Base-by-base conservation (phyloP, 768 basidiomycete genomes). In the Daedaleopsis sinensis region DNA sequence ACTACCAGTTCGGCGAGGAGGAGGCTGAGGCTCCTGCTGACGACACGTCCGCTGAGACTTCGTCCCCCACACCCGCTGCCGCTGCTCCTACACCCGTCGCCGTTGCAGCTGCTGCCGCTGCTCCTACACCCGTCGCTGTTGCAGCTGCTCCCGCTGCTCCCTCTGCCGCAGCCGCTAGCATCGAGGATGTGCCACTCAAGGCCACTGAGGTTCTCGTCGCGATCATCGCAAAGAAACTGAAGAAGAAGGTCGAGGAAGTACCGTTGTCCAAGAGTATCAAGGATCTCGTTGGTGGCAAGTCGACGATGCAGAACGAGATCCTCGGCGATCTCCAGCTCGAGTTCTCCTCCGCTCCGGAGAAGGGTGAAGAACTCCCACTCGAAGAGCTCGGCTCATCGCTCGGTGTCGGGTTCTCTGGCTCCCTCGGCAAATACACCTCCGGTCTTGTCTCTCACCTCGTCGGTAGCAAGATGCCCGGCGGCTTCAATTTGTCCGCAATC, bases 241-340 rank as follows among this genome's bases (percentile, higher is more conserved):
- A 99, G 88, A 99, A 99, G 83, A 84, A 81, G 57, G 82, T 95
- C 32, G 85, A 89, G 52, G 97, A 98, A 69, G 80, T 98, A 58
- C 93, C 95, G 5, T 79, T 95, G 8, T 83, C 87, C 62, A 99
- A 99, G 76, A 90, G 94, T 0, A 95, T 99, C 81, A 98, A 99
- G 76, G 97, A 99, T 69, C 90, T 99, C 57, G 96, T 97, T 49
- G 94, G 94, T 32, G 97, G 97, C 65, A 99, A 99, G 77, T 98
- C 96, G 18, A 99, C 97, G 0, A 81, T 99, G 61, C 97, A 98
- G 77, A 99, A 99, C 73, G 97, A 99, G 74, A 98, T 99, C 63
- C 79, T 99, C 47, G 97, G 97, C 50, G 97, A 98, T 72, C 82
- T 99, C 42, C 95, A 97, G 71, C 86, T 93, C 68, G 97, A 99